These are phyloP conservation scores for Fonsecaea pugnacius DNA, from an alignment of 2,329 filamentous ascomycete species.

Conservation along the genomic window DNA sequence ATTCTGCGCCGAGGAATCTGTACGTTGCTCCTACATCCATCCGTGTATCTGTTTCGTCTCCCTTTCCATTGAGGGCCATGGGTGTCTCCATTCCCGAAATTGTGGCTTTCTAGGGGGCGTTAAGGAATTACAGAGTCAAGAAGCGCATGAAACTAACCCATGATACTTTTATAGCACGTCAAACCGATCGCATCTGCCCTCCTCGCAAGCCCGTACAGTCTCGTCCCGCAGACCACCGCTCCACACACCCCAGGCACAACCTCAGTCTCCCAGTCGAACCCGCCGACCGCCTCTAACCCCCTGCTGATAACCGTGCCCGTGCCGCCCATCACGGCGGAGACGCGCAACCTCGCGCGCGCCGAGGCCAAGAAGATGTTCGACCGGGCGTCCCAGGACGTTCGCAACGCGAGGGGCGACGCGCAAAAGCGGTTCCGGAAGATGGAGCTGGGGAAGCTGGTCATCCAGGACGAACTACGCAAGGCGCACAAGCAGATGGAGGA, in stretches of 20 bases:
- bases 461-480: conserved; percentile 52
- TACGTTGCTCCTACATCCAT: conserved; percentile 46
- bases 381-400: conserved; percentile 46
- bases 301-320: conserved; percentile 53
- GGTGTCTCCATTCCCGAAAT: not conserved
- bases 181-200: conserved; percentile 53
- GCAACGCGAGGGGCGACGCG: conserved; percentile 49
- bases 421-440: conserved; percentile 53
- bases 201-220: conserved; percentile 47
- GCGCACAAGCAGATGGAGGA: conserved; percentile 56
- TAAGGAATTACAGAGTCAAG: no score
- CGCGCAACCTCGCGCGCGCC: conserved; percentile 47
- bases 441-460: conserved; percentile 49
- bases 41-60: not conserved
- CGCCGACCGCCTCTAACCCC: conserved; percentile 42
- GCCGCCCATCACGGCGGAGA: conserved; percentile 54
- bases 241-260: conserved; percentile 16
- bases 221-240: conserved; percentile 50
- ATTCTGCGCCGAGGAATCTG: conserved; percentile 67
- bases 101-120: no score
- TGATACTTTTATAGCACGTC: conserved; percentile 43
- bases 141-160: not conserved
- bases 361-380: conserved; percentile 51
- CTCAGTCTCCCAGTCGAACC: conserved; percentile 5
- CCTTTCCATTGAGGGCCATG: not conserved